These are phyloP conservation scores for Rhizopogon roseolus DNA, from an alignment of 768 basidiomycete genomes.

Conservation along the genomic window DNA sequence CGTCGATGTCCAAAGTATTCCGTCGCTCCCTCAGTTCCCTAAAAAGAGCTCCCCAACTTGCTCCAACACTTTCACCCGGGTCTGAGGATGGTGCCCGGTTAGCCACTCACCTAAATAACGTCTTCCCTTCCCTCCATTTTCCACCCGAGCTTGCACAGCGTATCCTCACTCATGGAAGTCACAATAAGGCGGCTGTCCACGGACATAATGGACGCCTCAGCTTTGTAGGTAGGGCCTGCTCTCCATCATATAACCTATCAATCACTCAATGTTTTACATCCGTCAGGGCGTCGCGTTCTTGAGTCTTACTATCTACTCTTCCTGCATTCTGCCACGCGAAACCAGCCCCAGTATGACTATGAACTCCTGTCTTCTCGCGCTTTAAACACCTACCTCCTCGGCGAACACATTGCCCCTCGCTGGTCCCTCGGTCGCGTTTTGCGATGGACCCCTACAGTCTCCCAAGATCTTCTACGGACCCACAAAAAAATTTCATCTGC, in stretches of 20 bases:
- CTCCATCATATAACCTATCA: neutral
- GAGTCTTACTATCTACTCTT: conserved; percentile 73
- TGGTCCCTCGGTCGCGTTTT: conserved; percentile 74
- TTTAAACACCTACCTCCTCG: conserved; percentile 66
- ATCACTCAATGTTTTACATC: neutral
- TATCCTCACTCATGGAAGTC: conserved; percentile 75
- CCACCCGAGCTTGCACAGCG: conserved; percentile 66
- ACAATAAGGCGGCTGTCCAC: conserved; percentile 46
- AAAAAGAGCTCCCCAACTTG: neutral
- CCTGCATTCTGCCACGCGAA: conserved; percentile 49
- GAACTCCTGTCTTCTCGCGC: conserved; percentile 52
- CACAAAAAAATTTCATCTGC: conserved; percentile 1
- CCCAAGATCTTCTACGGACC: conserved; percentile 28
- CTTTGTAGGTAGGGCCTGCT: conserved; percentile 60
- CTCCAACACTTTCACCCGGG: neutral
- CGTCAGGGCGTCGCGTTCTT: conserved; percentile 68
- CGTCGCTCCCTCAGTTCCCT: neutral
- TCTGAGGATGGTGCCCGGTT: conserved; percentile 23
- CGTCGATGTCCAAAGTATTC: neutral
- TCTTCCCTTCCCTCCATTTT: conserved; percentile 67
- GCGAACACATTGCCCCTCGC: conserved; percentile 66
- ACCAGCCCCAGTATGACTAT: conserved; percentile 47
- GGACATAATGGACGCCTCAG: conserved; percentile 71
- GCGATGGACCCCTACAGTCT: conserved; percentile 66
- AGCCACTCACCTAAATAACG: conserved; percentile 51